A percentile compares a stretch with the other conserved stretches of the same genome.
Conservation (phyloP, 495 filamentous ascomycete genomes). For the Recurvomyces mirabilis region DNA sequence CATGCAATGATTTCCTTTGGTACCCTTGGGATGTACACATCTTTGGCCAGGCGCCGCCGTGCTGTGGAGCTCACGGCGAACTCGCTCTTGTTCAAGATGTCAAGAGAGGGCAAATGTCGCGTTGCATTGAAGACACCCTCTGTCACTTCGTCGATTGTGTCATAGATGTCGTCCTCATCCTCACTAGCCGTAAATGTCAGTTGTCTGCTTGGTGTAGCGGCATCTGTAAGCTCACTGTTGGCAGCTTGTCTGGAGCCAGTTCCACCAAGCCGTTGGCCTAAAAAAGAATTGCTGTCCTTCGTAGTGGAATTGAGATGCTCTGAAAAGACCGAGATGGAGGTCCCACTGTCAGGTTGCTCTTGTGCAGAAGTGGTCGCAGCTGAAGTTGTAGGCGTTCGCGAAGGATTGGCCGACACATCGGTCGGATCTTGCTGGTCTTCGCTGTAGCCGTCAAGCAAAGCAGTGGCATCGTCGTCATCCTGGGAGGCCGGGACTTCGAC, state of each 20-base stretch:
- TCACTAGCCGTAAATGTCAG: not conserved
- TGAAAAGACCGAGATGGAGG: not conserved
- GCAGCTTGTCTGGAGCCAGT: not conserved
- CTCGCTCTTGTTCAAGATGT: not conserved
- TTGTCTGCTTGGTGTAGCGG: not conserved
- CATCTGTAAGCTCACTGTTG: not conserved
- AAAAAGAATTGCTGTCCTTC: conserved; percentile 5
- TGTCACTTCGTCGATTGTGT: conserved; percentile 1
- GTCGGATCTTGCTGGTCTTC: not conserved
- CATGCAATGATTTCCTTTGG: not conserved
- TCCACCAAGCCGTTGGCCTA: conserved; percentile 3
- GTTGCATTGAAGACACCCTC: not conserved
- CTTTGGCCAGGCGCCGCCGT: not conserved
- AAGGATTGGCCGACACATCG: not conserved
- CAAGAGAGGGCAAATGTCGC: not conserved
- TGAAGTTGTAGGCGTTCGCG: not conserved
- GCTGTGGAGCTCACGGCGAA: not conserved
- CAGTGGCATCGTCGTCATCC: not conserved
- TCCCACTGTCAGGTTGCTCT: not conserved
- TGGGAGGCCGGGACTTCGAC: not conserved
- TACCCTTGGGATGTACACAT: not conserved
- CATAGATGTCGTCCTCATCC: not conserved
- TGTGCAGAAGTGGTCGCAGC: not conserved
- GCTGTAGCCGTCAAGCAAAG: not conserved
- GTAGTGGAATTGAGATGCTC: not conserved